phyloP scores from a whole-genome alignment of 441 rosid species.

The Adansonia gregorii region DNA sequence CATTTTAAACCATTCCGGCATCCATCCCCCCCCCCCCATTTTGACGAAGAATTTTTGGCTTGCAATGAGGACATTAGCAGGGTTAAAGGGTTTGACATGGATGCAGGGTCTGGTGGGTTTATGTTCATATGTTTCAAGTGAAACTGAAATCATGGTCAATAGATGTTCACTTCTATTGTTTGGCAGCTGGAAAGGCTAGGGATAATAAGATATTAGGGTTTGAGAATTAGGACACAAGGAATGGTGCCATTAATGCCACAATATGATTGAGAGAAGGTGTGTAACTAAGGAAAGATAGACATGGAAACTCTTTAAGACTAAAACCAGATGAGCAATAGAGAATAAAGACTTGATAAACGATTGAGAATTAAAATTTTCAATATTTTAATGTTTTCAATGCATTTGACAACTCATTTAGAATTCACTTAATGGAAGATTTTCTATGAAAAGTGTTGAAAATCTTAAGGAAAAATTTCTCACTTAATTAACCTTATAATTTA shows the following conservation, averaged over 20 bases:
- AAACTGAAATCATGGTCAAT: not conserved
- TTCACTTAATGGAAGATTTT: not conserved
- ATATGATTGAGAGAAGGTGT: not conserved
- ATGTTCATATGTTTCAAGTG: not conserved
- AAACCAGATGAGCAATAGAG: slow-evolving; percentile 1
- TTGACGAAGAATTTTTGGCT: not conserved
- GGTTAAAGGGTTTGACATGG: not conserved
- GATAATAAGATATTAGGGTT: not conserved
- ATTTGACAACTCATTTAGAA: not conserved
- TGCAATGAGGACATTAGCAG: not conserved
- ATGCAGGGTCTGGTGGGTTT: not conserved
- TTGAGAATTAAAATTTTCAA: not conserved
- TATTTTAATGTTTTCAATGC: not conserved
- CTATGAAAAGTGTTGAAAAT: not conserved
- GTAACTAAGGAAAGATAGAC: not conserved
- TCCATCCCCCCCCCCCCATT: not conserved
- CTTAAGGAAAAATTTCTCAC: not conserved
- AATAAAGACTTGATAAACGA: not conserved
- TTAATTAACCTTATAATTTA: not conserved
- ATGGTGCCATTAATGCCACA: not conserved
- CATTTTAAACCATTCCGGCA: too few species aligned
- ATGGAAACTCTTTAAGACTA: not conserved
- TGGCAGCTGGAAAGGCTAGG: not conserved
- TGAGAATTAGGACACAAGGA: not conserved
- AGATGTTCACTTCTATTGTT: not conserved